Percentiles rank a stretch among this genome's conserved stretches.
These are phyloP conservation scores for Trichophyton verrucosum DNA, from an alignment of 2,329 filamentous ascomycete genomes.

Conservation along the genomic window DNA sequence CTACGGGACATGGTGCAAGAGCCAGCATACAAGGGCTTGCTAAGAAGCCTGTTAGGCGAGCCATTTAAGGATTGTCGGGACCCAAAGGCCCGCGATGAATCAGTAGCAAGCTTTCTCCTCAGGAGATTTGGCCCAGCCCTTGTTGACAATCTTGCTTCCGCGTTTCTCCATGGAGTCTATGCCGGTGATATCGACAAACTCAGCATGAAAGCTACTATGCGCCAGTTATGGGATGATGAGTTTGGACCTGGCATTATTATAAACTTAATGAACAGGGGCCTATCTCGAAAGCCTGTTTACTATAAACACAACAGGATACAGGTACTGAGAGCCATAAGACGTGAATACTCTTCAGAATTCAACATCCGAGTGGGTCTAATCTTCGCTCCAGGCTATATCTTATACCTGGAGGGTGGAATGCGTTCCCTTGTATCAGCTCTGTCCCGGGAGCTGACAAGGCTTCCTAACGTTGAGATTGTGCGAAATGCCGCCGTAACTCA, in stretches of 20 bases:
- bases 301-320: background rate
- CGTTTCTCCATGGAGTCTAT: conserved; percentile 73
- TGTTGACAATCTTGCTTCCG: conserved; percentile 63
- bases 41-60: conserved; percentile 44
- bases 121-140: conserved; percentile 43
- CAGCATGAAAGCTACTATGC: conserved; percentile 55
- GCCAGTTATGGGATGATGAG: conserved; percentile 33
- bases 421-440: background rate
- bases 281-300: background rate
- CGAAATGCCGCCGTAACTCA: background rate
- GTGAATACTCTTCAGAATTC: background rate
- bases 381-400: background rate
- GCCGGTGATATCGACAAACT: conserved; percentile 76
- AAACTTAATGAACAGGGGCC: background rate
- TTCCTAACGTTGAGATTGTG: background rate
- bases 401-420: background rate
- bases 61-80: conserved; percentile 56
- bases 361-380: background rate
- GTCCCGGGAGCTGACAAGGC: background rate
- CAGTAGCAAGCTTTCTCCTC: conserved; percentile 54
- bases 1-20: conserved; percentile 30
- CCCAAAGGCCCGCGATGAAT: conserved; percentile 52
- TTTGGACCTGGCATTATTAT: background rate
- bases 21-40: conserved; percentile 42
- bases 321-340: background rate